Base-by-base conservation (phyloP, 768 basidiomycete species). In the Leccinellum rugosiceps region DNA sequence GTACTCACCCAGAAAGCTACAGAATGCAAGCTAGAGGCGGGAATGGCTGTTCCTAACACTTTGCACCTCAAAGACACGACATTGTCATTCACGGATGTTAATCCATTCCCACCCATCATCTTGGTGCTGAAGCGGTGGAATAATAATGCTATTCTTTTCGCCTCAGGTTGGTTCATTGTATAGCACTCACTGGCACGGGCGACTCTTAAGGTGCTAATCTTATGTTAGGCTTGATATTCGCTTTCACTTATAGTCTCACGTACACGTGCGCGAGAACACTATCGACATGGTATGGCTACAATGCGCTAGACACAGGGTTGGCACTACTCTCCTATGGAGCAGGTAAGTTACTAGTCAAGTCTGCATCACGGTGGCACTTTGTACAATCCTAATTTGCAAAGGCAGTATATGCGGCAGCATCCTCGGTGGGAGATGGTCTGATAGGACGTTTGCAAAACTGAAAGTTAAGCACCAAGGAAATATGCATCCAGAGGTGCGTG, bases 211-310 rank as follows among this genome's bases (percentile, higher is more conserved):
- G 17, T 30, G 31, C 52, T 63, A 5, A 62, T 54, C 3, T 25
- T 17, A 11, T 46, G 19, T 30, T 61, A 87, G 92, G 88, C 4
- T 67, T 90, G 32, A 73, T 87, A n/a, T 94, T 89, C 62, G 86
- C 84, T 2, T 86, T 85, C 50, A 81, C 79, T 31, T 92, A 85
- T 67, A 77, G 83, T 38, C 78, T 95, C 44, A 72, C 82, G 1
- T 95, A 92, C 65, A 90, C 90, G 0, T 83, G 84, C 5, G 80
- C 92, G 10, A 78, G 88, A 55, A 92, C 88, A 0, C 77, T 96
- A 3, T 79, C 78, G 2, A 74, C 71, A 11, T 69, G 75, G 17
- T 96, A 95, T 62, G 70, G 78, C 38, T 93, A 88, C 68, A 75
- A 81, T 58, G 77, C 92, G 0, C 73, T 96, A 6, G 74, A 82